Conservation (phyloP, 768 basidiomycete genomes). For the Suillus fuscotomentosus region DNA sequence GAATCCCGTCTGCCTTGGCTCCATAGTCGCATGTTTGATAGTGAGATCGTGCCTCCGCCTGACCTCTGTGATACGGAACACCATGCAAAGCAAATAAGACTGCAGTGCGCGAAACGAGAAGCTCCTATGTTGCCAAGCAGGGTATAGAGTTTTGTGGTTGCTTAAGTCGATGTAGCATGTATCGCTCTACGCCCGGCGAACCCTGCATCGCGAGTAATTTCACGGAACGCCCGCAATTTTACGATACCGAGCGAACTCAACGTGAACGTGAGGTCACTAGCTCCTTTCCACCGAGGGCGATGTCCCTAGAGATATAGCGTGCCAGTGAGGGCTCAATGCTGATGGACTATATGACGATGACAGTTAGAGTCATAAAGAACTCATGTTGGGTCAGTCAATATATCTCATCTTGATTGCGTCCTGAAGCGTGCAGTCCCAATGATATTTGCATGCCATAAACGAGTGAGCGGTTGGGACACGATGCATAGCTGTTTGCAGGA, state of each 20-base stretch:
- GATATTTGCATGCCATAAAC: neutral
- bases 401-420: neutral
- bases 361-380: neutral
- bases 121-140: neutral
- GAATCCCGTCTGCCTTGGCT: neutral
- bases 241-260: neutral
- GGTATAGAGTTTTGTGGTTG: neutral
- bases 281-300: neutral
- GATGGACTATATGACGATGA: neutral
- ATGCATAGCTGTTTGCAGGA: neutral
- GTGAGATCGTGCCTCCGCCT: neutral
- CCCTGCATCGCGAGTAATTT: neutral
- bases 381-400: neutral
- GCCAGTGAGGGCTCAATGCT: neutral
- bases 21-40: no score
- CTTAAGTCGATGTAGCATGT: neutral
- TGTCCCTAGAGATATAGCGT: neutral
- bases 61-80: neutral
- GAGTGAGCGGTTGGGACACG: neutral
- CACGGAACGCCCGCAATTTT: neutral
- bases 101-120: neutral
- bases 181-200: neutral
- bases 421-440: neutral
- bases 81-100: neutral
- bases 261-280: neutral